Evolutionary conservation across 768 basidiomycete genomes (phyloP), one percentile per base, ranked within the genome.

Genomic region (Gloeostereum incarnatum): DNA sequence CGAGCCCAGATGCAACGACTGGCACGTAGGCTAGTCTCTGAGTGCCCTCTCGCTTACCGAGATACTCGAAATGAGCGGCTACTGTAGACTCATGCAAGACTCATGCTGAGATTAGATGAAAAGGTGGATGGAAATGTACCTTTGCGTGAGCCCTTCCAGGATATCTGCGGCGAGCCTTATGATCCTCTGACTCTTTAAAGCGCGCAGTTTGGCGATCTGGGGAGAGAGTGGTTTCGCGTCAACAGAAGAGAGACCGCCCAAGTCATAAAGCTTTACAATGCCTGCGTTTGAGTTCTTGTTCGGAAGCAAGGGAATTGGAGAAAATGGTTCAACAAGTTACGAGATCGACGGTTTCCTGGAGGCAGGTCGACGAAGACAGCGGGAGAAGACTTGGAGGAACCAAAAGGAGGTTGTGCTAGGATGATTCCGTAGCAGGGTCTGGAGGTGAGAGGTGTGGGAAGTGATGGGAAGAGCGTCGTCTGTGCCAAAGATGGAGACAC

Each of bases 21-120:
- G 96, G 96, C 1, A 99, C 93, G 54, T 99, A 99, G n/a, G 96
- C 93, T 34, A 79, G 75, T 27, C 93, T 73, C 50, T 90, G 81
- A 9, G 88, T 71, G 14, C 96, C 96, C 11, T 65, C 63, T 30
- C 88, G 65, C 3, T 77, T 71, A 50, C 91, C 92, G 1, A 83
- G 48, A 51, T 96, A 96, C 58, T 94, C 86, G 52, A 98, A 97
- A 53, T 91, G 86, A 4, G 93, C 85, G 0, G 71, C 79, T 6
- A 86, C 58, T 13, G 67, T 63, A 22, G 69, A 61, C 51, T 87
- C 85, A 1, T 73, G 71, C 40, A 71, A 52, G 6, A 70, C 75
- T 16, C 71, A 66, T 27, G 59, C 54, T 1, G 75, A n/a, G n/a
- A n/a, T n/a, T n/a, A n/a, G n/a, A n/a, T n/a, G n/a, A n/a, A n/a